These are phyloP conservation scores for Colletotrichum australisinense DNA, from an alignment of 2,329 filamentous ascomycete species.

Conservation along the genomic window DNA sequence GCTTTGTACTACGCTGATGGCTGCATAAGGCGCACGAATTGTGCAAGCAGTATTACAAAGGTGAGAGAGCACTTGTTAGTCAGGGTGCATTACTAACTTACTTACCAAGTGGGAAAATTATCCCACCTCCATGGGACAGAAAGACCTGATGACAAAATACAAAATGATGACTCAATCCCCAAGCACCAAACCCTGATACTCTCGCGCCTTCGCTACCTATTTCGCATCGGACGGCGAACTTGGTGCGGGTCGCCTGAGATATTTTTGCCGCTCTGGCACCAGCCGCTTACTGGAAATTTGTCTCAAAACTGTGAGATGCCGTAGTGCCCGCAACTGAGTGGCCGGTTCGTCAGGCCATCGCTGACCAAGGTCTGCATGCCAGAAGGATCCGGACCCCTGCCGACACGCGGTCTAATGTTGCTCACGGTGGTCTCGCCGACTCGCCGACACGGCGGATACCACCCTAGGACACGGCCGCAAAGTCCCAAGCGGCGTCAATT, in stretches of 20 bases:
- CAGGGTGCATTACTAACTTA: neutral
- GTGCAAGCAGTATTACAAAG: neutral
- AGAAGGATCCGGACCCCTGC: slow-evolving; percentile 5
- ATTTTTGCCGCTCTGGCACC: neutral
- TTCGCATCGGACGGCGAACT: neutral
- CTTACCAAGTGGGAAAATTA: neutral
- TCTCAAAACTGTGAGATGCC: neutral
- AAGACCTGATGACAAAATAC: neutral
- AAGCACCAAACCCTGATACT: neutral
- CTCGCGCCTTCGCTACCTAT: neutral
- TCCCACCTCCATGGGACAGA: neutral
- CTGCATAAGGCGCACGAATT: neutral
- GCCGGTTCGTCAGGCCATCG: neutral
- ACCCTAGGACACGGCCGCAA: neutral
- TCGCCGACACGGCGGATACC: slow-evolving; percentile 11
- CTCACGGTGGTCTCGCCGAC: slow-evolving; percentile 2
- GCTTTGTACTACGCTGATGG: neutral
- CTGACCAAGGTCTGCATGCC: neutral
- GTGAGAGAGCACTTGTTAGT: neutral
- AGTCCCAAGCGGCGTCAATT: neutral
- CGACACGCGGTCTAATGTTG: neutral
- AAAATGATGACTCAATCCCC: neutral
- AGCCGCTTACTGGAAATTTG: neutral
- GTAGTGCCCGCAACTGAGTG: neutral
- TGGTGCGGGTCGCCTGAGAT: neutral